Percentiles rank a stretch among this genome's conserved stretches.
Evolutionary conservation across 352 stramenopile species (phyloP).

Genomic region (Pythium grandisporangium): DNA sequence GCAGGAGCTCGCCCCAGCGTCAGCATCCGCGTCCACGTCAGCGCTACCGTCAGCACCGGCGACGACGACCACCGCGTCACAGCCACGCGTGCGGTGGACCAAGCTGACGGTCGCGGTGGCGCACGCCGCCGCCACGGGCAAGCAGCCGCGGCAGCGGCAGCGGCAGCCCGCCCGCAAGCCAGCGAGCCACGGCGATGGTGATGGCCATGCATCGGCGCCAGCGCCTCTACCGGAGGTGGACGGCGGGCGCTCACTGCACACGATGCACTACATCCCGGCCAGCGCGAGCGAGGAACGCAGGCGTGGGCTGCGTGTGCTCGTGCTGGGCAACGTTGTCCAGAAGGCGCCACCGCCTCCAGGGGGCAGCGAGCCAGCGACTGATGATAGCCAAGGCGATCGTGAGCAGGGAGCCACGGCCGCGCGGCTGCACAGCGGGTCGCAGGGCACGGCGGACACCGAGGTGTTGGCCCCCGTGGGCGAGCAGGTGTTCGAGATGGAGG

Average conservation of each 20-base stretch:
- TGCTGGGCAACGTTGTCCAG: neutral
- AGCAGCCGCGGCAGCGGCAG: too few species aligned
- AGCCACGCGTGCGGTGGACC: neutral
- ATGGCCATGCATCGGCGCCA: neutral
- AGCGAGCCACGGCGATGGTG: neutral
- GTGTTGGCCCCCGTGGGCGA: slow-evolving; percentile 1
- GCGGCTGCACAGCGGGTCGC: too few species aligned
- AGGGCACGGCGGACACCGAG: too few species aligned
- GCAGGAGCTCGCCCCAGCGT: neutral
- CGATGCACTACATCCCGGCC: slow-evolving; percentile 61
- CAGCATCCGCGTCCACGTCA: neutral
- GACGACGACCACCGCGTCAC: slow-evolving; percentile 11
- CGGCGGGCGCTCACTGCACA: slow-evolving; percentile 42
- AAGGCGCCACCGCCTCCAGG: slow-evolving; percentile 1
- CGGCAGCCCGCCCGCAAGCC: too few species aligned
- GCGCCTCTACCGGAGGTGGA: slow-evolving; percentile 12
- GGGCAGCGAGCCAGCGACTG: slow-evolving; percentile 7
- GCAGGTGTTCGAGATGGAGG: slow-evolving; percentile 31
- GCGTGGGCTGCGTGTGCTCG: neutral
- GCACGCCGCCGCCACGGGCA: slow-evolving; percentile 7
- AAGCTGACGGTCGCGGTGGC: slow-evolving; percentile 6
- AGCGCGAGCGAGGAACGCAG: slow-evolving; percentile 9
- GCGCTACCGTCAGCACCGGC: slow-evolving; percentile 46
- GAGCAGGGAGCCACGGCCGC: too few species aligned
- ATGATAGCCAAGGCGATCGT: too few species aligned